Evolutionary conservation across 2,329 filamentous ascomycete species (phyloP).

Genomic region (Juglanconis oblonga): DNA sequence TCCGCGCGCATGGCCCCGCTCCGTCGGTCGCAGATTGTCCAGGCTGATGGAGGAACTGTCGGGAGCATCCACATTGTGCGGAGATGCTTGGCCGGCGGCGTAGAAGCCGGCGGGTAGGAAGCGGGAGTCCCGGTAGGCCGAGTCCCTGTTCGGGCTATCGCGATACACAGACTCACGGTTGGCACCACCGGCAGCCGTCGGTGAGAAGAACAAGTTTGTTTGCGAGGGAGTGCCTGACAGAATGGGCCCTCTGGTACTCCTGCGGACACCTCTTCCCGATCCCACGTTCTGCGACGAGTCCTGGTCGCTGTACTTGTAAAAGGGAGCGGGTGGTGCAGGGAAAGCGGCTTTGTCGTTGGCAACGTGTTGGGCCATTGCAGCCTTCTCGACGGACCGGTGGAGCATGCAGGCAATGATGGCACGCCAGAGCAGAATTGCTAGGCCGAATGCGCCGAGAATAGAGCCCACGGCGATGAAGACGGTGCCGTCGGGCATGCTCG

Average conservation of each 20-base stretch:
- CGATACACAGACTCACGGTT: conserved; percentile 12
- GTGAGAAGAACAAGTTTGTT: conserved; percentile 88
- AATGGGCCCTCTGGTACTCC: conserved; percentile 49
- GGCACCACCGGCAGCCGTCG: conserved; percentile 69
- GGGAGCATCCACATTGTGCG: conserved; percentile 42
- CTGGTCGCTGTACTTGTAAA: conserved; percentile 64
- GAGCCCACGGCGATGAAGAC: conserved; percentile 95
- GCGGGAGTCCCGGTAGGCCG: conserved; percentile 64
- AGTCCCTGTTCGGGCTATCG: conserved; percentile 8
- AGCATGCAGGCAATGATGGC: conserved; percentile 84
- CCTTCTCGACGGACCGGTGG: conserved; percentile 84
- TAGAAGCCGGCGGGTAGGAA: conserved; percentile 93
- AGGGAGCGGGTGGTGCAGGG: conserved; percentile 53
- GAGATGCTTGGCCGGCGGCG: conserved; percentile 64
- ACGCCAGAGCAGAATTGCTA: conserved; percentile 85
- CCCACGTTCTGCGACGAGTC: conserved; percentile 51
- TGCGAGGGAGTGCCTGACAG: conserved; percentile 58
- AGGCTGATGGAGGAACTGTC: conserved; percentile 55
- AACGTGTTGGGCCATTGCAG: conserved; percentile 70
- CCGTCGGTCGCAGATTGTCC: conserved; percentile 59
- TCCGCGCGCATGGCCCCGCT: conserved; percentile 47
- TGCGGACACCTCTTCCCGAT: conserved; percentile 48
- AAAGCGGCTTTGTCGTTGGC: conserved; percentile 69
- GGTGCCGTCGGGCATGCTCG: conserved; percentile 81
- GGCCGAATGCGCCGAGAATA: conserved; percentile 76